These are phyloP conservation scores for Naganishia vishniacii DNA, from an alignment of 768 basidiomycete species.

Conservation along the genomic window DNA sequence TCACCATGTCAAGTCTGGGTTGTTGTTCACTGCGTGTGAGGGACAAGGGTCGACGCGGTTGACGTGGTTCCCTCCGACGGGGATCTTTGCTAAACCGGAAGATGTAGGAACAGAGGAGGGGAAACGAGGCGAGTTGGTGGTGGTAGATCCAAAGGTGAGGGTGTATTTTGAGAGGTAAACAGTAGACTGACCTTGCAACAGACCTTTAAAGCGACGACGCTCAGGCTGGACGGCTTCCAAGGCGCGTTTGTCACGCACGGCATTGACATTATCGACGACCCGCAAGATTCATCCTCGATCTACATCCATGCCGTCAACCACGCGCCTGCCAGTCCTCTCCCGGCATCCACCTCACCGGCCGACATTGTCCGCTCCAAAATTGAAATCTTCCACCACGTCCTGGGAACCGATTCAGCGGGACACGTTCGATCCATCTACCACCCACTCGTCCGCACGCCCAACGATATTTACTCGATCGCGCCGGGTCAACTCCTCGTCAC, in stretches of 20 bases:
- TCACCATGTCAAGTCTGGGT: slow-evolving; percentile 13
- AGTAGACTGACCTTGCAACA: background rate
- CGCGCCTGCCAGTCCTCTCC: background rate
- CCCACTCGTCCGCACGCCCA: slow-evolving; percentile 31
- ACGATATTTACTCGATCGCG: slow-evolving; percentile 30
- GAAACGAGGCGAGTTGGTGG: slow-evolving; percentile 24
- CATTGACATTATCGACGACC: slow-evolving; percentile 31
- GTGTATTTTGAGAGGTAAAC: background rate
- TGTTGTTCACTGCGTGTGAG: slow-evolving; percentile 28
- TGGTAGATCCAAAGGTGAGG: slow-evolving; percentile 30
- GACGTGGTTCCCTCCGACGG: slow-evolving; percentile 30
- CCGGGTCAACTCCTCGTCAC: slow-evolving; percentile 31
- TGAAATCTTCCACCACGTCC: slow-evolving; percentile 33
- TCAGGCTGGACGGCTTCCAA: slow-evolving; percentile 16
- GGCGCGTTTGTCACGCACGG: slow-evolving; percentile 34
- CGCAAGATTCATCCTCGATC: slow-evolving; percentile 2
- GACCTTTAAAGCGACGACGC: slow-evolving; percentile 25
- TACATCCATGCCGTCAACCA: slow-evolving; percentile 38
- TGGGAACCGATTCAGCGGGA: background rate
- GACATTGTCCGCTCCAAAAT: slow-evolving; percentile 26
- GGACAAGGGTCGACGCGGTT: slow-evolving; percentile 4
- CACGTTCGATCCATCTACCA: slow-evolving; percentile 30
- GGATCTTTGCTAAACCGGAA: slow-evolving; percentile 16
- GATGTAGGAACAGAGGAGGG: background rate
- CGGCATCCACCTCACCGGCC: background rate